Base-by-base conservation (phyloP, 192 early-diverging fungal species). In the Chytriomyces sp. region DNA sequence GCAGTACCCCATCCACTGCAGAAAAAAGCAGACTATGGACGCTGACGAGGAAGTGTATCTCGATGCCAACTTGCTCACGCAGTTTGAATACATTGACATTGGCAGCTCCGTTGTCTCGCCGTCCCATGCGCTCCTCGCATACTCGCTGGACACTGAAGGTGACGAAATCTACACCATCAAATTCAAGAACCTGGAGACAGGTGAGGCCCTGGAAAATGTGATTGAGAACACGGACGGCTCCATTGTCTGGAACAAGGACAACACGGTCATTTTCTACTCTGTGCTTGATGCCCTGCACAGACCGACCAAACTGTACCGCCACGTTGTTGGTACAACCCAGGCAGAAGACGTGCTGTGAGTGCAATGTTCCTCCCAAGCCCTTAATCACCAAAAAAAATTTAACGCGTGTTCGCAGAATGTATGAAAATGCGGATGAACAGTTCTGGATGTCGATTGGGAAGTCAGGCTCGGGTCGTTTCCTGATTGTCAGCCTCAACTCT, bases 21-120 rank as follows among this genome's bases (percentile, higher is more conserved):
- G 86, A 35, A 66, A 35, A 92, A 88, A 84, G 97, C 61, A 95
- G 95, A 77, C 88, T 87, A 10, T 92, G 96, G 8, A 87, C 91
- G 49, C 94, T 97, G 85, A 96, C 94, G 93, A 89, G 97, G 79
- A 98, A 98, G 84, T 89, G 89, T 66, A 94, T 93, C 81, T 86
- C 97, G 53, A 96, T 97, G 83, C 87, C 90, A 47, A 86, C 96
- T 43, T 90, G 97, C 57, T 80, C 79, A 67, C 89, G 91, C 35
- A 86, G 89, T 77, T 88, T 88, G 69, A 48, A 46, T 28, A 69
- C 43, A 6, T 69, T 13, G 57, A 69, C 47, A 18, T 71, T 63
- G 68, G 67, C 28, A 11, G 7, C 50, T 28, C 60, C 53, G 23
- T 50, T 5, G 67, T 76, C 10, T 78, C 71, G 47, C 86, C 84